Percentiles rank a stretch among this genome's conserved stretches.
phyloP scores from a whole-genome alignment of 345 rosid species.

The Excoecaria agallocha region DNA sequence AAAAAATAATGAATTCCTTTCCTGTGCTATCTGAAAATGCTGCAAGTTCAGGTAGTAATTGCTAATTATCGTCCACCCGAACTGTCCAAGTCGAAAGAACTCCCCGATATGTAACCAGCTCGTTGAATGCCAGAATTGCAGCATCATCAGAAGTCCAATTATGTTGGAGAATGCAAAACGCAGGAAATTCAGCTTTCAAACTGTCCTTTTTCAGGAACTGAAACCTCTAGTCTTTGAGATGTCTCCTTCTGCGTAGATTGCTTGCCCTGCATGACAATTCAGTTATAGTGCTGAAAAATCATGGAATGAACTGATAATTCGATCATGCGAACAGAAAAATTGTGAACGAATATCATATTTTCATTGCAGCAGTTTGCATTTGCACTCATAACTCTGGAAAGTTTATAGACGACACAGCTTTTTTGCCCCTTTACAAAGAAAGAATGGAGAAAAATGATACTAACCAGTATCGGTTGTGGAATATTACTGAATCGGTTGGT shows the following conservation, averaged over 20 bases:
- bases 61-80: background rate
- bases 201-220: background rate
- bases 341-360: background rate
- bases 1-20: background rate
- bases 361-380: background rate
- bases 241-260: conserved; percentile 21
- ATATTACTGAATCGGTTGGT: conserved; percentile 22
- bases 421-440: background rate
- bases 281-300: background rate
- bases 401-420: background rate
- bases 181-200: background rate
- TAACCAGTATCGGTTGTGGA: conserved; percentile 26
- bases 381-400: background rate
- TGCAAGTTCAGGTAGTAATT: background rate
- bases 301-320: background rate
- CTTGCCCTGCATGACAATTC: conserved; percentile 16
- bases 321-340: background rate
- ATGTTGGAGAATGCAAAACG: background rate
- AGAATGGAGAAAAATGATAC: background rate
- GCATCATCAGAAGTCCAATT: background rate
- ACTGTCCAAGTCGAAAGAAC: background rate
- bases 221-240: conserved; percentile 13
- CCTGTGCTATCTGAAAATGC: background rate
- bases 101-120: background rate
- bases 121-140: background rate